These are phyloP conservation scores for Podila epigama DNA, from an alignment of 192 early-diverging fungal species.

Conservation along the genomic window DNA sequence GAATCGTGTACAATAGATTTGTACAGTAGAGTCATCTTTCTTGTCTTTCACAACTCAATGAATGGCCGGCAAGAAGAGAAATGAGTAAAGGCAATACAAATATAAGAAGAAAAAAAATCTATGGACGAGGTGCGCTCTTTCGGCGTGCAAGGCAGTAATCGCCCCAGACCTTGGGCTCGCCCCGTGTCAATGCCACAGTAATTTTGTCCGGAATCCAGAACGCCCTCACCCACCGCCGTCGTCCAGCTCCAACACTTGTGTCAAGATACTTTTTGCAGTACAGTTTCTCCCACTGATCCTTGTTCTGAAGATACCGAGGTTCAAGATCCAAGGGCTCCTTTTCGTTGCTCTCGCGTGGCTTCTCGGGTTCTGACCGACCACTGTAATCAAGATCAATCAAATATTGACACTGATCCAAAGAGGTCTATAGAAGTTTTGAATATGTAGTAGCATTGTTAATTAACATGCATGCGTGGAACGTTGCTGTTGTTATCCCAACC, in stretches of 20 bases:
- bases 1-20: background rate
- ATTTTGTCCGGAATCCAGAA: conserved; percentile 62
- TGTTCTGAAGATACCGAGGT: conserved; percentile 61
- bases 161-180: conserved; percentile 59
- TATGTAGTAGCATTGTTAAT: too few species aligned
- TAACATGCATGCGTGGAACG: background rate
- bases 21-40: too few species aligned
- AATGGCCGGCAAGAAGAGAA: too few species aligned
- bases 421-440: conserved; percentile 35
- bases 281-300: conserved; percentile 63
- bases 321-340: conserved; percentile 26
- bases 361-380: conserved; percentile 7
- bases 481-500: background rate
- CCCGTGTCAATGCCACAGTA: conserved; percentile 37
- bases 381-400: conserved; percentile 42
- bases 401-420: conserved; percentile 41
- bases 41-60: too few species aligned
- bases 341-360: background rate
- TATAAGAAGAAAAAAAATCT: too few species aligned
- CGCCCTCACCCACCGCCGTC: conserved; percentile 56
- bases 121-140: too few species aligned
- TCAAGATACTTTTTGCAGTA: conserved; percentile 72
- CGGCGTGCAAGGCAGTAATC: conserved; percentile 63
- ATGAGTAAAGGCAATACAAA: too few species aligned
- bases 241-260: conserved; percentile 47